These are phyloP conservation scores for Eleusine coracana DNA, from an alignment of 176 grass and related monocot genomes.

Conservation along the genomic window DNA sequence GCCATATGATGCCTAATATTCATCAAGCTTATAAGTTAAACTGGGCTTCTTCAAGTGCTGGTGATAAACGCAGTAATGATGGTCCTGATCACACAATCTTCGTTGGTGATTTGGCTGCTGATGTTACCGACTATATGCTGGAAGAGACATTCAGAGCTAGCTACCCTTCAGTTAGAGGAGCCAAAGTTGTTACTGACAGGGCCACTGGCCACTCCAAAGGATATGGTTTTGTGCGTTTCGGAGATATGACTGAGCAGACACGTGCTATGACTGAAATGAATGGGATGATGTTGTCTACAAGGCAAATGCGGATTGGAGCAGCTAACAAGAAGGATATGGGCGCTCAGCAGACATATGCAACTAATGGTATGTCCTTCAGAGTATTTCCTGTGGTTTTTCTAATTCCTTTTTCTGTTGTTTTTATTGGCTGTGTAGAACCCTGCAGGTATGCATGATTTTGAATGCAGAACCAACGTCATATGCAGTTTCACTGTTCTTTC, in stretches of 20 bases:
- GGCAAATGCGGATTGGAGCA: conserved; percentile 86
- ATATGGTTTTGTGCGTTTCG: conserved; percentile 88
- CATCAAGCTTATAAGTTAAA: conserved; percentile 73
- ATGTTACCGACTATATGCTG: conserved; percentile 79
- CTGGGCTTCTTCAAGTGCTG: conserved; percentile 77
- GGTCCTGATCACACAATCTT: conserved; percentile 83
- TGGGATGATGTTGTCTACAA: conserved; percentile 66
- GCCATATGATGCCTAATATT: conserved; percentile 73
- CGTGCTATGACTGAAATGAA: conserved; percentile 96
- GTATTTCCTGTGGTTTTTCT: neutral
- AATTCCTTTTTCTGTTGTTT: conserved; percentile 23
- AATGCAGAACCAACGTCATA: neutral
- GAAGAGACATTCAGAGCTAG: conserved; percentile 69
- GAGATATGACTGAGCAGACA: conserved; percentile 71
- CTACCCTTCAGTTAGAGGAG: conserved; percentile 81
- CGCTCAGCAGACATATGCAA: conserved; percentile 59
- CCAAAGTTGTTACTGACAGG: conserved; percentile 84
- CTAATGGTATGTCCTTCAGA: conserved; percentile 38
- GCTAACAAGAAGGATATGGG: conserved; percentile 75
- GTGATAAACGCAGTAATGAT: conserved; percentile 60
- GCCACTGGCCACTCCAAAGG: conserved; percentile 76
- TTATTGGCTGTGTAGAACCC: conserved; percentile 29
- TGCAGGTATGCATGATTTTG: conserved; percentile 30
- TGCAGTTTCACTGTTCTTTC: conserved; percentile 27
- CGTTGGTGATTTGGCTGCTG: conserved; percentile 85